phyloP scores from a whole-genome alignment of 2,329 filamentous ascomycete genomes.

The Emergomyces orientalis region DNA sequence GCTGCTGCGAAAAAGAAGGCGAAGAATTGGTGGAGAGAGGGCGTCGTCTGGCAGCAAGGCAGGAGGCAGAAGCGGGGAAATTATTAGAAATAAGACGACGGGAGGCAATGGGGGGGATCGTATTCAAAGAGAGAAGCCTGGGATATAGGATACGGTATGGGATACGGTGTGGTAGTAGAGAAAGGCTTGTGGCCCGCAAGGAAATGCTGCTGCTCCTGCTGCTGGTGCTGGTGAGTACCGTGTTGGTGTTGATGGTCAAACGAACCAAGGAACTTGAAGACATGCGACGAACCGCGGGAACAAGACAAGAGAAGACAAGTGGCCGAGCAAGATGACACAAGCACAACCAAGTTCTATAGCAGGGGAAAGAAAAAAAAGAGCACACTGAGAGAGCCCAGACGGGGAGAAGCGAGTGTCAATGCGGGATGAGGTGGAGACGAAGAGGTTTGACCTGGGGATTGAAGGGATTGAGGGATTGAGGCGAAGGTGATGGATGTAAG shows the following conservation, averaged over 20 bases:
- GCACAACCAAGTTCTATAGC: not conserved
- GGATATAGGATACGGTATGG: not conserved
- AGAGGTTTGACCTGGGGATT: not conserved
- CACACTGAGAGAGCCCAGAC: not conserved
- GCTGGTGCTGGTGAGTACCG: not conserved
- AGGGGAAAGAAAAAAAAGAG: not conserved
- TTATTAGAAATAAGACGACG: not conserved
- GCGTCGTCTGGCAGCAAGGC: not conserved
- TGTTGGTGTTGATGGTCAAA: not conserved
- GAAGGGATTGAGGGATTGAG: no score
- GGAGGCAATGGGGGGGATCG: not conserved
- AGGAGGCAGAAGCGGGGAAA: not conserved
- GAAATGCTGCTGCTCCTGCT: no score
- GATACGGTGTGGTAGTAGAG: not conserved
- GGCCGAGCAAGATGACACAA: not conserved
- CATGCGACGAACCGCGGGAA: constrained; percentile 12
- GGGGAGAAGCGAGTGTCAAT: constrained; percentile 1
- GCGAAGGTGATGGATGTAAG: not conserved
- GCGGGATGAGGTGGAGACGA: not conserved
- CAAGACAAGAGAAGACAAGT: not conserved
- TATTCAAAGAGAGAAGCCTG: not conserved
- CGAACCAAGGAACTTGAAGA: constrained; percentile 14
- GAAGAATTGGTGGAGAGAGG: not conserved
- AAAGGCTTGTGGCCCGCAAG: no score
- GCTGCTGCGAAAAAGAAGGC: not conserved